Evolutionary conservation across 2,329 filamentous ascomycete genomes (phyloP).

Genomic region (Lasiodiplodia gonubiensis): DNA sequence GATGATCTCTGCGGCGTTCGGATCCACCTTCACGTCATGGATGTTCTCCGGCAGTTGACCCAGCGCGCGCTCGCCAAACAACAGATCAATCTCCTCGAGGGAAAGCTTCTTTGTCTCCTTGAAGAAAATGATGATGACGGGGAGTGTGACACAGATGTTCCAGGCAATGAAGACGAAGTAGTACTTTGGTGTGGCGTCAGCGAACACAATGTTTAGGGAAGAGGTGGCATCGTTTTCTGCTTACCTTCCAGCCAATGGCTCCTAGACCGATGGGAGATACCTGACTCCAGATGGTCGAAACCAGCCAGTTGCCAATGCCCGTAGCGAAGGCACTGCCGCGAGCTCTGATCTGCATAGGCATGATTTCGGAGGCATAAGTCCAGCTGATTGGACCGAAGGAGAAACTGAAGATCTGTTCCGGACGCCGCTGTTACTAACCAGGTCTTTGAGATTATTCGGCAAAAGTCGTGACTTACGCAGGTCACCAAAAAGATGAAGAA

Average conservation of each 20-base stretch:
- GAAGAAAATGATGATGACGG: slow-evolving; percentile 59
- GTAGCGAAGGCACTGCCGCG: slow-evolving; percentile 64
- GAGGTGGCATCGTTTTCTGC: background rate
- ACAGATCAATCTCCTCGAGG: slow-evolving; percentile 64
- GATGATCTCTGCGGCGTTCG: background rate
- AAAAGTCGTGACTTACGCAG: slow-evolving; percentile 43
- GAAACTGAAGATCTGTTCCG: slow-evolving; percentile 58
- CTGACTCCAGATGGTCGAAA: slow-evolving; percentile 65
- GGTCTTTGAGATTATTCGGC: slow-evolving; percentile 35
- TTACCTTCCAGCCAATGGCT: slow-evolving; percentile 53
- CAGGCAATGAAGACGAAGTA: slow-evolving; percentile 65
- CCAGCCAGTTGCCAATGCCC: slow-evolving; percentile 64
- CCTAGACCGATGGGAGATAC: slow-evolving; percentile 60
- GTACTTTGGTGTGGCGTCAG: slow-evolving; percentile 40
- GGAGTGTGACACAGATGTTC: slow-evolving; percentile 52
- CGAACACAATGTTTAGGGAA: background rate
- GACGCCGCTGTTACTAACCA: background rate
- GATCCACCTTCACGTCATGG: slow-evolving; percentile 33
- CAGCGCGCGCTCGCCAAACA: slow-evolving; percentile 61
- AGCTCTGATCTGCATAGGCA: slow-evolving; percentile 69
- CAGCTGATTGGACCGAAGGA: slow-evolving; percentile 66
- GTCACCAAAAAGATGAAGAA: slow-evolving; percentile 66
- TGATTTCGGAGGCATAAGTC: slow-evolving; percentile 71
- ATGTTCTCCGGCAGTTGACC: slow-evolving; percentile 55
- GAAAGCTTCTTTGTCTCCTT: slow-evolving; percentile 60